Evolutionary conservation across 2,329 filamentous ascomycete species (phyloP).

Genomic region (Ceratocystis huliohia): DNA sequence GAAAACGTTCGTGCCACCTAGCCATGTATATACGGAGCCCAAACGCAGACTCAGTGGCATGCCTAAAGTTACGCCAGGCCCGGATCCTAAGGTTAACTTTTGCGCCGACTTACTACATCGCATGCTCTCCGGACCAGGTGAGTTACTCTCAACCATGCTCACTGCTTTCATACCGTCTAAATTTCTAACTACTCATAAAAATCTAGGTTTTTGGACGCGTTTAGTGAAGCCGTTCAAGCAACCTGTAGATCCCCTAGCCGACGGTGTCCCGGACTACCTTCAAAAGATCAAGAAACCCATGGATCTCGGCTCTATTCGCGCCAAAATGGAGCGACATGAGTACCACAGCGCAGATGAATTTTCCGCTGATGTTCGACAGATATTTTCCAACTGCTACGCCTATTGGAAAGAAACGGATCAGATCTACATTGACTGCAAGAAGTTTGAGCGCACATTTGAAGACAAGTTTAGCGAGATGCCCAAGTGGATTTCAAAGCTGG

Average conservation of each 20-base stretch:
- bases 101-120: slow-evolving; percentile 45
- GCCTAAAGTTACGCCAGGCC: slow-evolving; percentile 16
- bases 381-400: slow-evolving; percentile 51
- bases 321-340: slow-evolving; percentile 42
- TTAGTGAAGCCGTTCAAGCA: slow-evolving; percentile 50
- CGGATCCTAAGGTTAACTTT: slow-evolving; percentile 38
- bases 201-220: slow-evolving; percentile 51
- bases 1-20: slow-evolving; percentile 24
- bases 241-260: slow-evolving; percentile 43
- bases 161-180: neutral
- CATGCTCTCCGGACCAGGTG: slow-evolving; percentile 51
- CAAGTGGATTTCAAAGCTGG: slow-evolving; percentile 47
- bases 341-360: slow-evolving; percentile 44
- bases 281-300: slow-evolving; percentile 49
- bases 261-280: slow-evolving; percentile 49
- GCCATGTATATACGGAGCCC: slow-evolving; percentile 12
- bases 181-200: neutral
- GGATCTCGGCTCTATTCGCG: slow-evolving; percentile 48
- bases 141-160: slow-evolving; percentile 18
- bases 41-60: slow-evolving; percentile 25
- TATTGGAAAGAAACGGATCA: slow-evolving; percentile 46
- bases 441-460: slow-evolving; percentile 45
- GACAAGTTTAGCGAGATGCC: slow-evolving; percentile 48
- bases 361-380: slow-evolving; percentile 44
- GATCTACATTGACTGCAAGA: slow-evolving; percentile 44